Conservation (phyloP, 495 filamentous ascomycete genomes). For the Emericellopsis terricola region DNA sequence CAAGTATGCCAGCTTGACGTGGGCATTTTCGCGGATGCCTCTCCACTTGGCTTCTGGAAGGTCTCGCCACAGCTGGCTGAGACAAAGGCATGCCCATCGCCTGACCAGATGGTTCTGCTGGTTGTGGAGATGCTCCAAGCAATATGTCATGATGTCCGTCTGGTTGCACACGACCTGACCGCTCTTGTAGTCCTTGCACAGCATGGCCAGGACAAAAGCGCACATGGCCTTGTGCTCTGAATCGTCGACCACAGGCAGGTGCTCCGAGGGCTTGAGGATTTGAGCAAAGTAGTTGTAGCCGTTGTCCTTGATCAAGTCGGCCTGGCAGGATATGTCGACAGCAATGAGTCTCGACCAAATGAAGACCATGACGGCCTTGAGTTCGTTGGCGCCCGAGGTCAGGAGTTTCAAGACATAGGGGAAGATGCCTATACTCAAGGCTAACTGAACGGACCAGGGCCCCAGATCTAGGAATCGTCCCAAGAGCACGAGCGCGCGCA, state of each 20-base stretch:
- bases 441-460: slow-evolving; percentile 93
- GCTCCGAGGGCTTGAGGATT: slow-evolving; percentile 67
- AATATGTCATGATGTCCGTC: slow-evolving; percentile 72
- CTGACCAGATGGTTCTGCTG: slow-evolving; percentile 72
- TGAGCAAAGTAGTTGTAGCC: slow-evolving; percentile 91
- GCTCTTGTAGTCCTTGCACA: slow-evolving; percentile 83
- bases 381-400: slow-evolving; percentile 82
- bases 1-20: slow-evolving; percentile 56
- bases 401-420: slow-evolving; percentile 93
- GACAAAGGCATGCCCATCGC: slow-evolving; percentile 92
- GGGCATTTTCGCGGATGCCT: slow-evolving; percentile 69
- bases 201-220: slow-evolving; percentile 90
- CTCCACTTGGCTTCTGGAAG: slow-evolving; percentile 86
- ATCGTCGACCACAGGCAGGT: slow-evolving; percentile 65
- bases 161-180: slow-evolving; percentile 77
- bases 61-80: slow-evolving; percentile 88
- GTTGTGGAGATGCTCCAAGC: slow-evolving; percentile 64
- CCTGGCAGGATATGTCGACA: slow-evolving; percentile 83
- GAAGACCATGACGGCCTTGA: slow-evolving; percentile 98
- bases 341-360: slow-evolving; percentile 97
- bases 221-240: slow-evolving; percentile 98
- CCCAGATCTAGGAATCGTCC: slow-evolving; percentile 90
- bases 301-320: slow-evolving; percentile 85
- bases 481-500: slow-evolving; percentile 83
- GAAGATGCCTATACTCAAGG: slow-evolving; percentile 94